Evolutionary conservation across 192 early-diverging fungal species (phyloP).

Genomic region (Backusella liffmaniae): DNA sequence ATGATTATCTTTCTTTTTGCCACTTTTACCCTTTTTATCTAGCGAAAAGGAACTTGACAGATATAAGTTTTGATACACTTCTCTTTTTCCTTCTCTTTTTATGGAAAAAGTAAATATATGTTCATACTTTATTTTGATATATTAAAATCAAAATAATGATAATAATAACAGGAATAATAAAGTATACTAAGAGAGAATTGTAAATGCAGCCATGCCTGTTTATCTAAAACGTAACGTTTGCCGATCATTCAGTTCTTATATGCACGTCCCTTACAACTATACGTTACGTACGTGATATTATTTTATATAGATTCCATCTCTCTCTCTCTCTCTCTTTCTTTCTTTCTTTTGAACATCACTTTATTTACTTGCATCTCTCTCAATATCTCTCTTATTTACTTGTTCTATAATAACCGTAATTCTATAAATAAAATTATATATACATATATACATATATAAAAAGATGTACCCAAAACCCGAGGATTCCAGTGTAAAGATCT

Average conservation of each 20-base stretch:
- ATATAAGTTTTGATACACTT: background rate
- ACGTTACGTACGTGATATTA: slow-evolving; percentile 1
- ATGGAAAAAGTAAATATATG: background rate
- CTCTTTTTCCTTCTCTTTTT: background rate
- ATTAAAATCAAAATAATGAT: background rate
- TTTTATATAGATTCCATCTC: background rate
- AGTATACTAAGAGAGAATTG: slow-evolving; percentile 6
- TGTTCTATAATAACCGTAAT: background rate
- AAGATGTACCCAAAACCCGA: background rate
- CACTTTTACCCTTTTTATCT: background rate
- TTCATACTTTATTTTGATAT: slow-evolving; percentile 3
- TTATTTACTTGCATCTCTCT: background rate
- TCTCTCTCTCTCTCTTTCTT: background rate
- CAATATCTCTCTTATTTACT: background rate
- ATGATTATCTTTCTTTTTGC: slow-evolving; percentile 1
- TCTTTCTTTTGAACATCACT: background rate
- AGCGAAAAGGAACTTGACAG: background rate
- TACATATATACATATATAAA: background rate
- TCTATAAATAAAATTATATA: background rate
- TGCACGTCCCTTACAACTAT: slow-evolving; percentile 15
- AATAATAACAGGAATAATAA: background rate
- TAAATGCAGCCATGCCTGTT: slow-evolving; percentile 10
- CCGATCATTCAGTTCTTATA: slow-evolving; percentile 13
- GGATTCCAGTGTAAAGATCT: background rate
- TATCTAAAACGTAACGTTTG: slow-evolving; percentile 12